phyloP scores from a whole-genome alignment of 352 stramenopile genomes.

The Plasmopara muralis region DNA sequence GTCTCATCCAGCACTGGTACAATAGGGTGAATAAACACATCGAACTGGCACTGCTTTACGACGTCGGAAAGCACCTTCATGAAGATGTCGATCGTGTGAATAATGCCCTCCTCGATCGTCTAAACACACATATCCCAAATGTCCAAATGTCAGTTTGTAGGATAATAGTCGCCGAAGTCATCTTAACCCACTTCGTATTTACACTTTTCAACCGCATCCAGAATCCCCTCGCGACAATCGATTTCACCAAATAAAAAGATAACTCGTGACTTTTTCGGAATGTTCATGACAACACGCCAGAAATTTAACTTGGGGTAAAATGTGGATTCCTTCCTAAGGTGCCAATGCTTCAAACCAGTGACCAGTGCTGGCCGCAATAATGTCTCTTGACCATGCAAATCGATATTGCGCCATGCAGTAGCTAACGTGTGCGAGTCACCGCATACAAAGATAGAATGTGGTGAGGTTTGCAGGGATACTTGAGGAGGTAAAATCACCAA shows the following conservation, averaged over 20 bases:
- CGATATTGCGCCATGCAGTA: slow-evolving; percentile 75
- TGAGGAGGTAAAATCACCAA: slow-evolving; percentile 7
- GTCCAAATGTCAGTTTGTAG: neutral
- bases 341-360: slow-evolving; percentile 93
- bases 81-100: slow-evolving; percentile 73
- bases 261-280: slow-evolving; percentile 59
- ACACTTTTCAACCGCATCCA: slow-evolving; percentile 81
- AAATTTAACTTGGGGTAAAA: slow-evolving; percentile 94
- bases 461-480: neutral
- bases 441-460: slow-evolving; percentile 70
- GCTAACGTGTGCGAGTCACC: slow-evolving; percentile 91
- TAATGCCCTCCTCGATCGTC: slow-evolving; percentile 74
- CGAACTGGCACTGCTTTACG: slow-evolving; percentile 51
- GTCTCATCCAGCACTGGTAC: slow-evolving; percentile 88
- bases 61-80: slow-evolving; percentile 54
- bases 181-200: slow-evolving; percentile 63
- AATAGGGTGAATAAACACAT: slow-evolving; percentile 80
- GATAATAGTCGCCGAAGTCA: neutral
- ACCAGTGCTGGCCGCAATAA: slow-evolving; percentile 66
- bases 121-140: slow-evolving; percentile 7
- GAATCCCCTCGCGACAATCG: slow-evolving; percentile 91
- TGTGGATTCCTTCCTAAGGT: slow-evolving; percentile 70
- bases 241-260: slow-evolving; percentile 94
- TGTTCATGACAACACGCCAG: slow-evolving; percentile 47
- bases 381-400: slow-evolving; percentile 11